Base-by-base conservation (phyloP, 352 stramenopile species). In the Phytopythium cucurbitacearum region DNA sequence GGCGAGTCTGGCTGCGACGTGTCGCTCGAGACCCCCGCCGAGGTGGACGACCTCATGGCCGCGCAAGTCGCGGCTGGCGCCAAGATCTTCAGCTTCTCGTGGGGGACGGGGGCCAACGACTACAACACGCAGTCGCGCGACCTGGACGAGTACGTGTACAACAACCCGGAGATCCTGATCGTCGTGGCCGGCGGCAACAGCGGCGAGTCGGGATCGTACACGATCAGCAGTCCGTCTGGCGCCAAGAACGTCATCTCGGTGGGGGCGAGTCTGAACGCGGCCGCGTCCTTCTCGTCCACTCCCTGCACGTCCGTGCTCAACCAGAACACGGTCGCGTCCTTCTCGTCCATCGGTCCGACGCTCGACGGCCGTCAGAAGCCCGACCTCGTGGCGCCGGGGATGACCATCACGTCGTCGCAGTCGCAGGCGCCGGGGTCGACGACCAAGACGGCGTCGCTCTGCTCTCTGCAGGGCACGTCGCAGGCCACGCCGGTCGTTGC, bases 171-270 rank as follows among this genome's bases (percentile, higher is more conserved):
- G 28, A 68, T 90, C 16, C 50, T 96, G 10, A 77, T 94, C 45
- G 65, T 96, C 6, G 80, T 91, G 5, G 87, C 87, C 4, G 87
- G 84, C 4, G 85, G 87, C 10, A 96, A 96, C 67, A 82, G 77
- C 16, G 87, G 87, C 21, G 68, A 89, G 12, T 73, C 73, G n/a
- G 80, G 80, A 5, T 56, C 59, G 21, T 64, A 66, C 28, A 83
- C 60, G 0, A 85, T 96, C 54, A 76, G 69, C 21, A 84, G 72
- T 21, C 85, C 85, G 0, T 85, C 79, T 0, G 76, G 71, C 35
- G 80, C 76, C n/a, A 96, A 96, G 61, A 96, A 96, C 50, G 73
- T 85, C 38, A 76, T 96, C 43, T 81, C 83, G 0, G 80, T 96
- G 6, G 87, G 85, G 13, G 76, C 83, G 1, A 87, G 78, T 37